phyloP scores from a whole-genome alignment of 257 asterid species.

The Marsdenia floribunda region DNA sequence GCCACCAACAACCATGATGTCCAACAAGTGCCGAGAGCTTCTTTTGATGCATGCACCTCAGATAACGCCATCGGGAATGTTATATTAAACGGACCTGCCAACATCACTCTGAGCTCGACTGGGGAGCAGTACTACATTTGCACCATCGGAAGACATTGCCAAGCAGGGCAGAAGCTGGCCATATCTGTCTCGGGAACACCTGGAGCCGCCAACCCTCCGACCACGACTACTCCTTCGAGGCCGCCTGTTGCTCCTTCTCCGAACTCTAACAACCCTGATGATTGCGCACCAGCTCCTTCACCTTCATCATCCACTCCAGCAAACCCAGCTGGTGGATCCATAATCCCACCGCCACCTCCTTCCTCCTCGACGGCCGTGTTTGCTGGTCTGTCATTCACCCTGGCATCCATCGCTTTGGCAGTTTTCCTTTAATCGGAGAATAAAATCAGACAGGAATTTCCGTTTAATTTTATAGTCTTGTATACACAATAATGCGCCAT shows the following conservation, averaged over 20 bases:
- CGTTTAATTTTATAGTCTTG: background rate
- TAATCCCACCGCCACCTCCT: constrained; percentile 16
- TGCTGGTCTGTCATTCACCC: background rate
- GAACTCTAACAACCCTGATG: background rate
- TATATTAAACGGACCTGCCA: constrained; percentile 34
- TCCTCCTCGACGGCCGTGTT: constrained; percentile 8
- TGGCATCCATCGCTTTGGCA: background rate
- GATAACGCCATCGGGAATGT: constrained; percentile 24
- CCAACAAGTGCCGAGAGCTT: constrained; percentile 29
- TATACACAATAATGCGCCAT: background rate
- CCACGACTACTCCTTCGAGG: constrained; percentile 15
- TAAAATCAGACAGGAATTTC: background rate
- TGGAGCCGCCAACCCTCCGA: constrained; percentile 28
- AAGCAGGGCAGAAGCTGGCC: constrained; percentile 35
- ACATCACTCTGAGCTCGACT: constrained; percentile 31
- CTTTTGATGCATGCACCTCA: constrained; percentile 37
- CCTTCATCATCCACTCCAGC: background rate
- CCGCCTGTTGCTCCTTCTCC: background rate
- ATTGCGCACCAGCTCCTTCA: constrained; percentile 4
- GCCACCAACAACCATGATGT: constrained; percentile 32
- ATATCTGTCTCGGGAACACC: constrained; percentile 30
- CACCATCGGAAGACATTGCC: constrained; percentile 41
- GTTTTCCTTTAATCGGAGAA: background rate
- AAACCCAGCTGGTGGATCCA: background rate
- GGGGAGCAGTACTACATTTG: constrained; percentile 47